Conservation (phyloP, 2,329 filamentous ascomycete genomes). For the Calonectria henricotiae region DNA sequence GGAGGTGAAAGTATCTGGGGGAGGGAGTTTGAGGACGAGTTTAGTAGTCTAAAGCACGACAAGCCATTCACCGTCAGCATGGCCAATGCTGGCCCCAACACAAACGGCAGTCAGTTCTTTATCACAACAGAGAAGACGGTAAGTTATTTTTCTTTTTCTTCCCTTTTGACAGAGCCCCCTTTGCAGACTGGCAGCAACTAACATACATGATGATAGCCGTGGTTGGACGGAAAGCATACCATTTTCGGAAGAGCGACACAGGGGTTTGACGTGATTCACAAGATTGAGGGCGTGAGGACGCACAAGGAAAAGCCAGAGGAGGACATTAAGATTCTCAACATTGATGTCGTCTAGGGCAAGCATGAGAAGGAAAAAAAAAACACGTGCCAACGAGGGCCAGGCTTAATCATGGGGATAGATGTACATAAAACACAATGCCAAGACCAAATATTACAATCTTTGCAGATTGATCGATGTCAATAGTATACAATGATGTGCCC, state of each 20-base stretch:
- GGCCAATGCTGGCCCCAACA: conserved; percentile 97
- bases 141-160: conserved; percentile 57
- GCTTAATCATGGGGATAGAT: not conserved
- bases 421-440: not conserved
- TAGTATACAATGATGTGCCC: no score
- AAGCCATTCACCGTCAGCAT: conserved; percentile 97
- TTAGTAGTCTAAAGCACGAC: conserved; percentile 91
- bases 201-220: conserved; percentile 71
- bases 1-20: conserved; percentile 94
- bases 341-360: conserved; percentile 70
- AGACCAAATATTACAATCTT: not conserved
- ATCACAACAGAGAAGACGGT: conserved; percentile 97
- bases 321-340: conserved; percentile 97
- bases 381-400: not conserved
- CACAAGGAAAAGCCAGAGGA: conserved; percentile 95
- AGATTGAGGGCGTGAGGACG: conserved; percentile 92
- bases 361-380: not conserved
- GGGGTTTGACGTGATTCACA: conserved; percentile 94
- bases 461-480: no score
- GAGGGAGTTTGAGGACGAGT: conserved; percentile 95
- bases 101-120: conserved; percentile 97
- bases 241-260: conserved; percentile 94
- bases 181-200: conserved; percentile 41
- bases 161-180: not conserved
- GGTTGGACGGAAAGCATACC: conserved; percentile 96